A percentile compares a stretch with the other conserved stretches of the same genome.
These are phyloP conservation scores for Boletus sp. DNA, from an alignment of 1,284 basidiomycete genomes.

Conservation along the genomic window DNA sequence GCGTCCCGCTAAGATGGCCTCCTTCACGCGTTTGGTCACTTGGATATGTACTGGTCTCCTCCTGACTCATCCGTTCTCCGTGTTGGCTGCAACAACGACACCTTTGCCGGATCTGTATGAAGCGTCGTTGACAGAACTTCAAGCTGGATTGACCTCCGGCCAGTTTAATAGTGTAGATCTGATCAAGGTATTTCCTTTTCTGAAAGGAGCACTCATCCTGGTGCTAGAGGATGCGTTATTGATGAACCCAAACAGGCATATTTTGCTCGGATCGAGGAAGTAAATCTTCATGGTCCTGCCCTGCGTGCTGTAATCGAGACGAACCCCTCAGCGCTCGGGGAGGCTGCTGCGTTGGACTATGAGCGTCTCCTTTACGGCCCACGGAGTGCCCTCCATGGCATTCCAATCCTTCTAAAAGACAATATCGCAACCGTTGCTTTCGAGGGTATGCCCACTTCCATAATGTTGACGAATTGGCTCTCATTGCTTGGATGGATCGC, in stretches of 20 bases:
- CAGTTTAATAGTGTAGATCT: neutral
- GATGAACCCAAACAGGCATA: constrained; percentile 46
- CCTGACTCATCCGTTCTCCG: neutral
- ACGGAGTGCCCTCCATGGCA: constrained; percentile 61
- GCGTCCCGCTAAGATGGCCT: neutral
- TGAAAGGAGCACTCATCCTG: neutral
- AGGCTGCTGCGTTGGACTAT: constrained; percentile 51
- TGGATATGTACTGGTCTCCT: neutral
- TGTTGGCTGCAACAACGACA: neutral
- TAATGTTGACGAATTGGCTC: neutral
- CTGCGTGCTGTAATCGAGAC: constrained; percentile 62
- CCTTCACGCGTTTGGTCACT: neutral
- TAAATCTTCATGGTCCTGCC: constrained; percentile 54
- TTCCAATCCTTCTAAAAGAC: constrained; percentile 69
- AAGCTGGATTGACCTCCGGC: neutral
- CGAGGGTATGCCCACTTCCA: constrained; percentile 40
- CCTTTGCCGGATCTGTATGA: neutral
- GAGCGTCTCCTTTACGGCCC: constrained; percentile 47
- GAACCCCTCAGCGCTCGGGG: constrained; percentile 55
- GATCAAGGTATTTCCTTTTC: neutral
- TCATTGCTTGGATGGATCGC: neutral
- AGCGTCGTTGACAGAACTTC: neutral
- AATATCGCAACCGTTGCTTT: constrained; percentile 58
- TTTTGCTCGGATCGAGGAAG: constrained; percentile 37
- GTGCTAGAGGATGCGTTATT: neutral